Base-by-base conservation (phyloP, 257 asterid genomes). In the Fraxinus quadrangulata region DNA sequence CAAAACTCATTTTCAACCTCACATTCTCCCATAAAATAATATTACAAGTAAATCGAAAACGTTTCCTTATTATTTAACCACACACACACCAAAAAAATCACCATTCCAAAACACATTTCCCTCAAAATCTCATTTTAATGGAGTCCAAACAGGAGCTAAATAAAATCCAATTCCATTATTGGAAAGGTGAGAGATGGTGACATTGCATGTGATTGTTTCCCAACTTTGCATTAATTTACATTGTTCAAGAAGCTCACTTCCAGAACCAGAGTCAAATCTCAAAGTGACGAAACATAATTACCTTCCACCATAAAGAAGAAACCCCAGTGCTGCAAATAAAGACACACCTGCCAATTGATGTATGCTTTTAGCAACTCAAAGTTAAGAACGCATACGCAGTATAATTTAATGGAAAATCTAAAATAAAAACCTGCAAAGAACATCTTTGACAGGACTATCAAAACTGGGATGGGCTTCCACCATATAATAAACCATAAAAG, bases 251-350 rank as follows among this genome's bases (percentile, higher is more conserved):
- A 67, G 31, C 68, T 17, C 33, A 61, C 28, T 76, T 66, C 42
- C 63, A 71, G 56, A 10, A 78, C 40, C 26, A 37, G 6, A 63
- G 47, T 76, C 31, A 77, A 37, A 33, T 33, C 51, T 17, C 34
- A 54, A 75, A 56, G 63, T 31, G 36, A 70, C 71, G 40, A 71
- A 75, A 56, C n/a, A 30, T 16, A 28, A 68, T 42, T 88, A 95
- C 99, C 99, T 93, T 89, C 99, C 99, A 76, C 99, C 99, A 79
- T 95, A 95, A 47, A 95, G 91, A 81, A 93, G 96, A 86, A 95
- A 95, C 63, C 98, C 98, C 83, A 95, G 78, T 67, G 99, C 98
- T 26, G 99, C 97, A 90, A 90, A 88, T 71, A 95, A 83, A 75
- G 93, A 93, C 47, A 92, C 97, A 75, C 97, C 99, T 93, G 92